Base-by-base conservation (phyloP, 371 early-diverging fungal species). In the Mortierella sp. region DNA sequence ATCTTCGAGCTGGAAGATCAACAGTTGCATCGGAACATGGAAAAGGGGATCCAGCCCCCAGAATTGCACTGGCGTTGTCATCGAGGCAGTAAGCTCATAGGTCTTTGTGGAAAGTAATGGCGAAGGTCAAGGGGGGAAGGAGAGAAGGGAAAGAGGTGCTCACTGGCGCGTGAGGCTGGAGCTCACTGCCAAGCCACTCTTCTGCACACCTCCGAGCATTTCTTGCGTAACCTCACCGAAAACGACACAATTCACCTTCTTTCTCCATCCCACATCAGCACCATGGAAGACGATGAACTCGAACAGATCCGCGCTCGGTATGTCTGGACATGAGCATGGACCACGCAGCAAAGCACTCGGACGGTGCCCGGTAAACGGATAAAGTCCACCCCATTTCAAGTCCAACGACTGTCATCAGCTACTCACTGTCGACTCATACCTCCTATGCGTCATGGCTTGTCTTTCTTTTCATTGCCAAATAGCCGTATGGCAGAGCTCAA, bases 241-340 rank as follows among this genome's bases (percentile, higher is more conserved):
- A n/a, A n/a, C n/a, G n/a, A n/a, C n/a, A n/a, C n/a, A n/a, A n/a
- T n/a, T n/a, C n/a, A n/a, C n/a, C n/a, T n/a, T n/a, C n/a, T n/a
- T n/a, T n/a, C n/a, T n/a, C n/a, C n/a, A n/a, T n/a, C n/a, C n/a
- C n/a, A n/a, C n/a, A n/a, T 44, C n/a, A 19, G 40, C 29, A 74
- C 45, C 63, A 93, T 93, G 93, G 93, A 90, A 58, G 94, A 92
- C 88, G 87, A 89, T 67, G 96, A 95, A 80, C 88, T 95, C 53
- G 85, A 87, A 67, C 90, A 90, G 25, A 94, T 95, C 70, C 86
- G 95, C 65, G 93, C 92, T 39, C 87, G 88, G 78, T 88, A 94
- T 54, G 91, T n/a, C n/a, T n/a, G n/a, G n/a, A n/a, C n/a, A n/a
- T n/a, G n/a, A n/a, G n/a, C n/a, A n/a, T n/a, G n/a, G n/a, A n/a